phyloP scores from a whole-genome alignment of 2,329 filamentous ascomycete genomes.

The Botryotinia narcissicola region DNA sequence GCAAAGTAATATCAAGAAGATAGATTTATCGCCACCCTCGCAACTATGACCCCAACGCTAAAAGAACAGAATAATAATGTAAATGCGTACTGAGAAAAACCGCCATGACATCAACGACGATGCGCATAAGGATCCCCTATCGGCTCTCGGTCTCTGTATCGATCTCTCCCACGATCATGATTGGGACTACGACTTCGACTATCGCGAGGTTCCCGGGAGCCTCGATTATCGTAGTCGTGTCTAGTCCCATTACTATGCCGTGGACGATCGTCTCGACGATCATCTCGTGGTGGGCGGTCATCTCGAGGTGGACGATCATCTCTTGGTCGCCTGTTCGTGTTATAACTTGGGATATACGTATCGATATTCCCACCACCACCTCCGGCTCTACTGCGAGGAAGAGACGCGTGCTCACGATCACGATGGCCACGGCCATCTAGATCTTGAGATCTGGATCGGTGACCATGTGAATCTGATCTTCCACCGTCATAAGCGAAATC shows the following conservation, averaged over 20 bases:
- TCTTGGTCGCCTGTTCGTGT: constrained; percentile 39
- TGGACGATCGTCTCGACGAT: constrained; percentile 34
- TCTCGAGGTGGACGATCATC: constrained; percentile 39
- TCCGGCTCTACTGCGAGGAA: constrained; percentile 30
- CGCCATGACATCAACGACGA: constrained; percentile 5
- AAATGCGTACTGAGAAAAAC: neutral
- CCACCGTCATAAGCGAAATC: constrained; percentile 35
- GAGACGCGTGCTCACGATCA: constrained; percentile 17
- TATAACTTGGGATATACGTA: constrained; percentile 51
- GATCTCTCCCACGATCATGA: constrained; percentile 41
- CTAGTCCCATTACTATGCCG: constrained; percentile 41
- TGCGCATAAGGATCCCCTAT: constrained; percentile 26
- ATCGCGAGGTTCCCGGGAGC: constrained; percentile 37
- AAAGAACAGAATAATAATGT: constrained; percentile 9
- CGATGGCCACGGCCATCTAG: constrained; percentile 30
- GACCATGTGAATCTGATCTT: constrained; percentile 40
- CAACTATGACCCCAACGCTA: constrained; percentile 9
- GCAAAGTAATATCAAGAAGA: neutral
- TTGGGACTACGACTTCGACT: constrained; percentile 44
- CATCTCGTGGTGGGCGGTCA: constrained; percentile 42
- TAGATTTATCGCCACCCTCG: neutral
- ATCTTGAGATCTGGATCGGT: constrained; percentile 45
- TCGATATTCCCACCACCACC: constrained; percentile 40
- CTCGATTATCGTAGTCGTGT: constrained; percentile 44
- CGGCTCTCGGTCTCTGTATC: constrained; percentile 43